Conservation (phyloP, 1,139 yeast species). For the Pichia sp. region DNA sequence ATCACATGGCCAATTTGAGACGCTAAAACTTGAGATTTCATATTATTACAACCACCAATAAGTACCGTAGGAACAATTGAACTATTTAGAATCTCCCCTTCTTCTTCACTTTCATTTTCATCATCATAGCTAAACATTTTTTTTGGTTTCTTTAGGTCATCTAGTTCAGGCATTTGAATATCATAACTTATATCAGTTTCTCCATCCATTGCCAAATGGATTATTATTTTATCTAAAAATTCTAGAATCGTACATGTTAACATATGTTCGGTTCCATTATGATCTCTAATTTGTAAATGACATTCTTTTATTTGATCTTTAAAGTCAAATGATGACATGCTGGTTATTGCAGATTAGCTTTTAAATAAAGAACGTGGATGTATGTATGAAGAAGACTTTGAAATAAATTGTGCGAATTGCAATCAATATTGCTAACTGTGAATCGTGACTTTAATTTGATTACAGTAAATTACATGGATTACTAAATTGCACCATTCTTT, state of each 20-base stretch:
- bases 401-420: neutral
- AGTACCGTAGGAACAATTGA: slow-evolving; percentile 24
- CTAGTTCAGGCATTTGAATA: slow-evolving; percentile 27
- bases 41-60: slow-evolving; percentile 28
- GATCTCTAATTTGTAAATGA: slow-evolving; percentile 1
- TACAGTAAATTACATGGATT: too few relatives aligned
- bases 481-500: too few relatives aligned
- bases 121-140: slow-evolving; percentile 9
- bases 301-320: slow-evolving; percentile 3
- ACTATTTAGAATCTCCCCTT: slow-evolving; percentile 7
- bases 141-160: slow-evolving; percentile 16
- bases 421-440: too few relatives aligned
- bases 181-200: slow-evolving; percentile 37
- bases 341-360: neutral
- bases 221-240: slow-evolving; percentile 30
- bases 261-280: slow-evolving; percentile 3
- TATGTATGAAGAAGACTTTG: neutral
- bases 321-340: slow-evolving; percentile 7
- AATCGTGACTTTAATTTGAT: too few relatives aligned
- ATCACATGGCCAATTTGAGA: slow-evolving; percentile 32
- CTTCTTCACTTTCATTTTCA: slow-evolving; percentile 11
- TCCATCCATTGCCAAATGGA: slow-evolving; percentile 34
- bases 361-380: neutral
- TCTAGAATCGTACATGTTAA: slow-evolving; percentile 26
- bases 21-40: slow-evolving; percentile 31